Evolutionary conservation across 1,284 basidiomycete species (phyloP).

Genomic region (Cutaneotrichosporon sp.): DNA sequence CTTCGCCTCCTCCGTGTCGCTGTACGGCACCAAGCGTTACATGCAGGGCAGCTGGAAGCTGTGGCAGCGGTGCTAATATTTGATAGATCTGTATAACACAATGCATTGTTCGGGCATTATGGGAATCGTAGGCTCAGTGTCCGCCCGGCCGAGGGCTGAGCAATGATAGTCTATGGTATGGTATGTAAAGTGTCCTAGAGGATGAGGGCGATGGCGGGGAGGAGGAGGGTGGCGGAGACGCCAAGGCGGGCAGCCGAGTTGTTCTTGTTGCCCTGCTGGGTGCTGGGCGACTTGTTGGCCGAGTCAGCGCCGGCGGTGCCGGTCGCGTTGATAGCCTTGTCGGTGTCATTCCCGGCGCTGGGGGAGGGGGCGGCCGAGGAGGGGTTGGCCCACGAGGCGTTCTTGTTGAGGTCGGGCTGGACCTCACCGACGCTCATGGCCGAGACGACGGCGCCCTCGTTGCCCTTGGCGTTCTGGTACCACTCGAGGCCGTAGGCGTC

Average conservation of each 20-base stretch:
- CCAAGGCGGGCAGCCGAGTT: background rate
- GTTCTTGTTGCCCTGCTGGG: background rate
- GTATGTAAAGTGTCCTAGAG: background rate
- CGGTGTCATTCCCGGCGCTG: too few relatives aligned
- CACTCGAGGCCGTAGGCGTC: slow-evolving; percentile 41
- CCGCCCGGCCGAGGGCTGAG: background rate
- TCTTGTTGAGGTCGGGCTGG: slow-evolving; percentile 4
- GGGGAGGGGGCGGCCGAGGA: background rate
- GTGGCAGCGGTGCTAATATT: slow-evolving; percentile 21
- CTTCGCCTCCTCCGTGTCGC: slow-evolving; percentile 34
- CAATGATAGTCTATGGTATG: too few relatives aligned
- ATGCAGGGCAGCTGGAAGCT: slow-evolving; percentile 45
- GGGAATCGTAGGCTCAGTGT: background rate
- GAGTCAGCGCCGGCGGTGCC: background rate
- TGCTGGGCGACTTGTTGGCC: background rate
- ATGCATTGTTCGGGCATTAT: slow-evolving; percentile 1
- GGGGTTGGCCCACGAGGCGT: background rate
- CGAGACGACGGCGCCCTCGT: slow-evolving; percentile 28
- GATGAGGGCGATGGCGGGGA: background rate
- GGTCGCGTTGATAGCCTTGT: too few relatives aligned
- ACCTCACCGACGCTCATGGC: slow-evolving; percentile 34
- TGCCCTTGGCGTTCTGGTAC: slow-evolving; percentile 44
- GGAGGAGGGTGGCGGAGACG: background rate
- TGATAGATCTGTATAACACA: background rate
- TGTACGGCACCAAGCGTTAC: slow-evolving; percentile 51